Evolutionary conservation across 2,329 filamentous ascomycete genomes (phyloP), one percentile per base, ranked within the genome.

Genomic region (Penicillium sclerotigenum): DNA sequence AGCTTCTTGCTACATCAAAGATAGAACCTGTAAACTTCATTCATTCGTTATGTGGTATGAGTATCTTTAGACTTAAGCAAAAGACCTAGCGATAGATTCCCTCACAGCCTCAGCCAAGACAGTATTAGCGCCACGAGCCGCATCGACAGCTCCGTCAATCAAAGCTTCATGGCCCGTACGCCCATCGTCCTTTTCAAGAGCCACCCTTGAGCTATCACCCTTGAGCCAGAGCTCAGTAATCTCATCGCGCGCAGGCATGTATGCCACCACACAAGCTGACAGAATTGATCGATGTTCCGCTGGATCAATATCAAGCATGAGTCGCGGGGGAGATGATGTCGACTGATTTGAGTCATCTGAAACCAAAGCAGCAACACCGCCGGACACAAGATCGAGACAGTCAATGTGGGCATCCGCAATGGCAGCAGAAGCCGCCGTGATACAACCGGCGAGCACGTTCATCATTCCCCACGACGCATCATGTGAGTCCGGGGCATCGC

Each of bases 151-250:
- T 58, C 80, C 81, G 64, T 88, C 84, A 31, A 87, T 77, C 48
- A 89, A 71, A 18, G 78, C 72, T 56, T 86, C 83, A 65, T 76
- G 70, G 6, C 66, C 66, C 5, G 75, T 52, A 70, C 73, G 51
- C 65, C 67, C 47, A 75, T 78, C 61, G 71, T 73, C 53, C 34
- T 59, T 49, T 28, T 63, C 63, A 41, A 65, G 61, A 24, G 65
- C 61, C 13, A 60, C 65, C 53, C 66, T 70, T 4, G 75, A 74
- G 49, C 79, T 74, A 68, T 87, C 81, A 18, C 94, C 93, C 76
- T 92, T 97, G 68, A 95, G 84, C 94, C 94, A 99, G 18, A 97
- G 75, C 69, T 96, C 92, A 9, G 93, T 97, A 49, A 97, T 86
- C 73, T 99, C 94, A 65, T 97, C 93, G 59, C 92, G 82, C 22